A percentile compares a stretch with the other conserved stretches of the same genome.
Conservation (phyloP, 345 rosid species). For the Rubroshorea leprosula region DNA sequence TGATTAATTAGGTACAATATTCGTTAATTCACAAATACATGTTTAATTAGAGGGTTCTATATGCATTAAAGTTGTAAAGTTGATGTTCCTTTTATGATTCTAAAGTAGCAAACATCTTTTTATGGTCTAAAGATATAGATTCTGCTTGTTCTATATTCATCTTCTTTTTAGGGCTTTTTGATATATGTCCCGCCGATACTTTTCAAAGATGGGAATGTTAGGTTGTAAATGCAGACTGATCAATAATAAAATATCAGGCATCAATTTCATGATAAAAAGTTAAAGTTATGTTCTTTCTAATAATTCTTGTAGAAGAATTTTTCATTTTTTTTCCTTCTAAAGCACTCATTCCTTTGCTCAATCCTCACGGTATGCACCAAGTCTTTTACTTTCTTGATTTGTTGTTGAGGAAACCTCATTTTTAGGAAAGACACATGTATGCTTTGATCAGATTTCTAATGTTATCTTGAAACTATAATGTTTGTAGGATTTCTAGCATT, state of each 20-base stretch:
- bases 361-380: neutral
- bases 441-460: neutral
- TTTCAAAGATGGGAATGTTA: constrained; percentile 22
- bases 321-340: neutral
- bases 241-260: neutral
- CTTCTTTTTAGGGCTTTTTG: neutral
- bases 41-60: neutral
- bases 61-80: constrained; percentile 17
- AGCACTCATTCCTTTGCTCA: neutral
- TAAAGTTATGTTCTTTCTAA: too few relatives aligned
- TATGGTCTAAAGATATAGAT: constrained; percentile 26
- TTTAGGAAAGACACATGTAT: neutral
- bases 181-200: constrained; percentile 4
- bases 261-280: constrained; percentile 5
- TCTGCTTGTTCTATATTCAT: constrained; percentile 7
- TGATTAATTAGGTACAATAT: neutral
- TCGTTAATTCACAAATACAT: neutral
- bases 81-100: constrained; percentile 26
- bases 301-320: too few relatives aligned
- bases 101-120: constrained; percentile 20
- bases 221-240: neutral
- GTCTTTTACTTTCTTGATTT: neutral
- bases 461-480: neutral
- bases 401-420: neutral
- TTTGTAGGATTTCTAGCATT: constrained; percentile 6